A percentile compares a stretch with the other conserved stretches of the same genome.
Conservation (phyloP, 345 rosid genomes). For the Pistacia atlantica region DNA sequence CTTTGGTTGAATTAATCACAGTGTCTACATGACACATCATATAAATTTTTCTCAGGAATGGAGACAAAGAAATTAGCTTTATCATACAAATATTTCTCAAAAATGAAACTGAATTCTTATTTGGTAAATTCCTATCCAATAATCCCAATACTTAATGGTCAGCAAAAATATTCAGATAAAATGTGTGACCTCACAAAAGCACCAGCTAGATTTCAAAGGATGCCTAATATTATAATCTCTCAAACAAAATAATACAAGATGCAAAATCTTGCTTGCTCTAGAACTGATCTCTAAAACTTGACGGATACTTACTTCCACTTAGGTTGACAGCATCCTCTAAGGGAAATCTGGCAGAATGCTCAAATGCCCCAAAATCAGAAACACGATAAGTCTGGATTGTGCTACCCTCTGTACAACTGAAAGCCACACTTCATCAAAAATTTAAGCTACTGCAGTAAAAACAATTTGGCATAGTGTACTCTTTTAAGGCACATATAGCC, state of each 20-base stretch:
- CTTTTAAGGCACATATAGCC: background rate
- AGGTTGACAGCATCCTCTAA: conserved; percentile 34
- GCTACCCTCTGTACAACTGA: conserved; percentile 35
- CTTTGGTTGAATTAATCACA: conserved; percentile 30
- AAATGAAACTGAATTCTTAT: background rate
- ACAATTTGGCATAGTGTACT: too few relatives aligned
- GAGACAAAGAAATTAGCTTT: background rate
- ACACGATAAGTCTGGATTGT: conserved; percentile 23
- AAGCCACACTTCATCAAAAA: conserved; percentile 23
- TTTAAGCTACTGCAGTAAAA: background rate
- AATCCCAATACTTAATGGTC: background rate
- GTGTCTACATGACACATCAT: conserved; percentile 31
- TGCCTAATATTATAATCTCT: background rate
- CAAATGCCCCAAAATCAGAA: conserved; percentile 35
- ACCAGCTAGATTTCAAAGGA: background rate
- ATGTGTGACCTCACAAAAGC: background rate
- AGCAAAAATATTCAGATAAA: conserved; percentile 3
- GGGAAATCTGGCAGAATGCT: conserved; percentile 33
- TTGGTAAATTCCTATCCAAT: background rate
- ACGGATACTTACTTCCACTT: conserved; percentile 38
- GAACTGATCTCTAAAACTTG: background rate
- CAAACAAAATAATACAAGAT: background rate
- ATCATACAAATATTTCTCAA: background rate
- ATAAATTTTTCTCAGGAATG: conserved; percentile 10
- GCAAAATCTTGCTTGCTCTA: background rate